Evolutionary conservation across 176 grass and related monocot genomes (phyloP), one percentile per base, ranked within the genome.

Genomic region (Olyra latifolia): DNA sequence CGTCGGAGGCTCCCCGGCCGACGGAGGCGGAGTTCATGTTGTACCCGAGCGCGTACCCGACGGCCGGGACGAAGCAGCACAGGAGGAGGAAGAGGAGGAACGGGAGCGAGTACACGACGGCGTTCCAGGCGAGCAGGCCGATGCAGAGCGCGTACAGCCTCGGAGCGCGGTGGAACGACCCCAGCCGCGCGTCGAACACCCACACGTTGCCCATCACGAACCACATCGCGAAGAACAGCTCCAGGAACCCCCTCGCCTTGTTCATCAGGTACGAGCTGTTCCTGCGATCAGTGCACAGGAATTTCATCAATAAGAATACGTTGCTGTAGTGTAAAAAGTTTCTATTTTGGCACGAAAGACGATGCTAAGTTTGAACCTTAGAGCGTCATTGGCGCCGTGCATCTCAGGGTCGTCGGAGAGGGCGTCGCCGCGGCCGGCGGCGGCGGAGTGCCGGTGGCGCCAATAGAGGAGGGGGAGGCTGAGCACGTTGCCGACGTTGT

Each of bases 191-290:
- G 82, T 99, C 96, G 77, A 99, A 99, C 74, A 95, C 88, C 96
- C 96, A 99, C 46, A 99, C 96, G 71, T 99, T 99, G 22, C 92
- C 96, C 96, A 99, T 95, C 79, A 99, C 96, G 78, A 99, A 99
- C 96, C 96, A 95, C 66, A 95, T 89, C 48, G 96, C 96, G 47
- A 91, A 95, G 79, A 99, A 99, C 22, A 99, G 86, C 89, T 99
- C 96, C 62, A 99, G 82, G 86, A 95, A 91, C 52, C 84, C 90
- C 23, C 90, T 35, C 11, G 93, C 94, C 71, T 95, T 99, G 84
- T 95, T 95, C 87, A 95, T 87, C 79, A 95, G 84, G 73, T 90
- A 91, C 41, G 94, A 90, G 24, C 85, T 70, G 61, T 72, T 67
- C 74, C 94, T 93, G 76, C 66, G 29, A 58, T 23, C 28, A 9